Percentiles rank a stretch among this genome's conserved stretches.
Evolutionary conservation across 345 rosid species (phyloP).

Genomic region (Clausena lansium): DNA sequence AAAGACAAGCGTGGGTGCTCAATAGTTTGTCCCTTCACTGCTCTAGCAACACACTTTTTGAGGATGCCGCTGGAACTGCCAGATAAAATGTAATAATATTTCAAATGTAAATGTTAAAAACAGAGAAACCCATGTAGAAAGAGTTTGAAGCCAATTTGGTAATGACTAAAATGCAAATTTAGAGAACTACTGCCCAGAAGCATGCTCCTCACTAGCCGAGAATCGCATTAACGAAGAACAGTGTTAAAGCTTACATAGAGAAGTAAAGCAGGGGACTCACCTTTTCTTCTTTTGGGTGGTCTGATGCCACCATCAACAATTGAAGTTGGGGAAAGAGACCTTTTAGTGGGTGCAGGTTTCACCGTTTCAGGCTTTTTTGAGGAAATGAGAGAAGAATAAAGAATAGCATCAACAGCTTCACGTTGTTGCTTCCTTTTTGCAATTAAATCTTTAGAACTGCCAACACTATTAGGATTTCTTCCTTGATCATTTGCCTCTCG

Average conservation of each 20-base stretch:
- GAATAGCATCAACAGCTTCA: slow-evolving; percentile 87
- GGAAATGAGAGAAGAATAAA: slow-evolving; percentile 71
- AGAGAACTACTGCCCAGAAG: background rate
- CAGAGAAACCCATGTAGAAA: background rate
- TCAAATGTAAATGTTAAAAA: background rate
- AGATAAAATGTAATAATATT: background rate
- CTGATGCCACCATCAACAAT: slow-evolving; percentile 35
- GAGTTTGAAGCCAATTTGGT: background rate
- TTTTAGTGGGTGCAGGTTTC: slow-evolving; percentile 43
- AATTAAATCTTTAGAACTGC: slow-evolving; percentile 44
- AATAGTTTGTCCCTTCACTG: background rate
- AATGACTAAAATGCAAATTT: background rate
- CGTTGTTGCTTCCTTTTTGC: slow-evolving; percentile 75
- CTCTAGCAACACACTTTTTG: slow-evolving; percentile 1
- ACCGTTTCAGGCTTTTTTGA: slow-evolving; percentile 51
- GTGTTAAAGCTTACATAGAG: background rate
- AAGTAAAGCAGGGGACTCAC: slow-evolving; percentile 27
- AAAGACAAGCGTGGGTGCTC: background rate
- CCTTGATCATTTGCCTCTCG: slow-evolving; percentile 24
- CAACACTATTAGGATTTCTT: slow-evolving; percentile 30
- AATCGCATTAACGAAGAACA: background rate
- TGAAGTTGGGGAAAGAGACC: slow-evolving; percentile 53
- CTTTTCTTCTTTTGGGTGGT: slow-evolving; percentile 65
- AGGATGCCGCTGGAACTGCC: background rate
- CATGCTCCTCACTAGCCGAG: background rate